Percentiles rank a stretch among this genome's conserved stretches.
Conservation (phyloP, 371 early-diverging fungal species). For the Blakeslea trispora region DNA sequence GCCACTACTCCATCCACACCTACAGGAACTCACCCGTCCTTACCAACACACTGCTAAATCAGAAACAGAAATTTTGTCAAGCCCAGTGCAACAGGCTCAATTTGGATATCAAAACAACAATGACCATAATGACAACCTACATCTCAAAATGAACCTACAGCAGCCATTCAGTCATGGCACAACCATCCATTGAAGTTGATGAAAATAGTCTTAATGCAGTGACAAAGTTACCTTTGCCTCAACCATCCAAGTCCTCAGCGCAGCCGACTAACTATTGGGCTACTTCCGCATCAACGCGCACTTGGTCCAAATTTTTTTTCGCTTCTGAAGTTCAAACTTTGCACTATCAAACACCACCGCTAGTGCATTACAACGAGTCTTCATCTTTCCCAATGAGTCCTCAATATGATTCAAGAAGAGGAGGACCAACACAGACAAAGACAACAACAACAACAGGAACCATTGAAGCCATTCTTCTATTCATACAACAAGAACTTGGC, state of each 20-base stretch:
- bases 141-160: no score
- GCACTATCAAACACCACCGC: conserved; percentile 19
- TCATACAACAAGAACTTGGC: neutral
- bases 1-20: neutral
- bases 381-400: conserved; percentile 4
- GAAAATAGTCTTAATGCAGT: neutral
- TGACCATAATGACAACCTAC: no score
- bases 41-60: neutral
- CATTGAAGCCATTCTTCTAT: neutral
- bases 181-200: neutral
- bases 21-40: neutral
- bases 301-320: conserved; percentile 16
- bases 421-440: neutral
- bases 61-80: neutral
- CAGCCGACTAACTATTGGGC: conserved; percentile 1
- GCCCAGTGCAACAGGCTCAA: neutral
- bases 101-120: neutral
- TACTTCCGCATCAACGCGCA: conserved; percentile 6
- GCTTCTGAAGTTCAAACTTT: conserved; percentile 27
- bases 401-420: conserved; percentile 17
- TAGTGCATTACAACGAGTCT: conserved; percentile 5
- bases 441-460: neutral
- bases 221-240: conserved; percentile 21
- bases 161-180: neutral
- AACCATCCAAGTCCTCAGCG: conserved; percentile 16